Evolutionary conservation across 2,329 filamentous ascomycete species (phyloP).

Genomic region (Trichothecium sympodiale): DNA sequence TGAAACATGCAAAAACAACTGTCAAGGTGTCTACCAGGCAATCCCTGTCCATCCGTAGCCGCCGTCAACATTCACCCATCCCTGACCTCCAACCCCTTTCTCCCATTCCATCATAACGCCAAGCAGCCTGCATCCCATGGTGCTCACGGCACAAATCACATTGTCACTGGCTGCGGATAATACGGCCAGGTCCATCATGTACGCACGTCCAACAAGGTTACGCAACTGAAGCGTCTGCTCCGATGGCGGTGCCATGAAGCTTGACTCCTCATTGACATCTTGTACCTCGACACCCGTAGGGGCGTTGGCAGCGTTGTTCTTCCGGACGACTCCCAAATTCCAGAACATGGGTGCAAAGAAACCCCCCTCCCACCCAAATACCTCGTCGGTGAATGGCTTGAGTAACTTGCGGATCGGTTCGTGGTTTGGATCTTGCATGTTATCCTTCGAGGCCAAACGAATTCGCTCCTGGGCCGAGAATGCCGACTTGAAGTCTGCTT

Average conservation of each 20-base stretch:
- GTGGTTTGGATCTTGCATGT: conserved; percentile 28
- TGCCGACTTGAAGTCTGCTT: conserved; percentile 50
- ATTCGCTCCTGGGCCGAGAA: conserved; percentile 65
- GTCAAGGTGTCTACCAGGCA: conserved; percentile 15
- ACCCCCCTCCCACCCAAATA: conserved; percentile 78
- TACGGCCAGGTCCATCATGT: conserved; percentile 70
- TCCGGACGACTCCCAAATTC: conserved; percentile 50
- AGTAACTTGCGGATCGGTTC: background rate
- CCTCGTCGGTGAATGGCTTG: conserved; percentile 40
- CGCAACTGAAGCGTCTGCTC: conserved; percentile 54
- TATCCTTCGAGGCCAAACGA: conserved; percentile 56
- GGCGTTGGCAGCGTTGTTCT: conserved; percentile 25
- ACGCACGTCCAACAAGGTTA: conserved; percentile 67
- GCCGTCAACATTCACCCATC: conserved; percentile 75
- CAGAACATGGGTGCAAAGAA: conserved; percentile 78
- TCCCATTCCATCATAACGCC: conserved; percentile 87
- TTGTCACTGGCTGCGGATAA: conserved; percentile 56
- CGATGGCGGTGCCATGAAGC: conserved; percentile 22
- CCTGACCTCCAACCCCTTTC: conserved; percentile 42
- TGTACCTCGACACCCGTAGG: conserved; percentile 14
- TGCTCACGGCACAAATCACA: conserved; percentile 67
- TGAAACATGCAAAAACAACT: conserved; percentile 3
- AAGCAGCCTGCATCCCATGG: conserved; percentile 60
- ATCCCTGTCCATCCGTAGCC: conserved; percentile 49
- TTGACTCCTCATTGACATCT: conserved; percentile 13